These are phyloP conservation scores for Coniochaeta ligniaria DNA, from an alignment of 2,329 filamentous ascomycete species.

Conservation along the genomic window DNA sequence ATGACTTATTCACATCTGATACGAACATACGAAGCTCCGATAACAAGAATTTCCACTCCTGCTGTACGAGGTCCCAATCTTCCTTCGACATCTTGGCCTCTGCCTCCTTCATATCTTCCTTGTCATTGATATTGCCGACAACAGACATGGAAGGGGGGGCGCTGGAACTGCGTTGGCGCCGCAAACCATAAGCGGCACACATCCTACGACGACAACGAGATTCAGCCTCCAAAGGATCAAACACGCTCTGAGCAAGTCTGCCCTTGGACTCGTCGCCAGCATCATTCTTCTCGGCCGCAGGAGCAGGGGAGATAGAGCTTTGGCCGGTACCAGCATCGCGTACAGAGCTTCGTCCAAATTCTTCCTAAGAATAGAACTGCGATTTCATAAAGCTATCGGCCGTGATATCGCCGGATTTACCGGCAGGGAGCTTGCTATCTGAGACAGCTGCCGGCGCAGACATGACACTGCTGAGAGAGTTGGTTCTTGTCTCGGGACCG, in stretches of 20 bases:
- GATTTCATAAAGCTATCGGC: conserved; percentile 51
- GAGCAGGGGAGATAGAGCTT: background rate
- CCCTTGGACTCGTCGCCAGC: background rate
- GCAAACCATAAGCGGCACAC: background rate
- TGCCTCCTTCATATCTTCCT: background rate
- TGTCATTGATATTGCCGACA: background rate
- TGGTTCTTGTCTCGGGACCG: conserved; percentile 39
- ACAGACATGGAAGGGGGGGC: background rate
- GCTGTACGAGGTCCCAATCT: background rate
- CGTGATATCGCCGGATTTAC: conserved; percentile 36
- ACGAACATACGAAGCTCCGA: background rate
- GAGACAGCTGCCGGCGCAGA: conserved; percentile 10
- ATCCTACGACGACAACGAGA: background rate
- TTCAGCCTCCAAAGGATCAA: background rate
- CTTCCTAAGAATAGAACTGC: conserved; percentile 46
- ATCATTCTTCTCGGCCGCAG: background rate
- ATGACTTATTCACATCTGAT: background rate
- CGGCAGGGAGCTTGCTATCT: conserved; percentile 13
- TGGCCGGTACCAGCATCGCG: background rate
- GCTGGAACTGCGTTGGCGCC: background rate
- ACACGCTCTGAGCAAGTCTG: background rate
- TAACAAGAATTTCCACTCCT: background rate
- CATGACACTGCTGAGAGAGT: conserved; percentile 40
- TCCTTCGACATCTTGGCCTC: background rate
- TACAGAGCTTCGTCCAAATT: background rate